These are phyloP conservation scores for Solanum gracilifrons DNA, from an alignment of 257 asterid genomes.

Conservation along the genomic window DNA sequence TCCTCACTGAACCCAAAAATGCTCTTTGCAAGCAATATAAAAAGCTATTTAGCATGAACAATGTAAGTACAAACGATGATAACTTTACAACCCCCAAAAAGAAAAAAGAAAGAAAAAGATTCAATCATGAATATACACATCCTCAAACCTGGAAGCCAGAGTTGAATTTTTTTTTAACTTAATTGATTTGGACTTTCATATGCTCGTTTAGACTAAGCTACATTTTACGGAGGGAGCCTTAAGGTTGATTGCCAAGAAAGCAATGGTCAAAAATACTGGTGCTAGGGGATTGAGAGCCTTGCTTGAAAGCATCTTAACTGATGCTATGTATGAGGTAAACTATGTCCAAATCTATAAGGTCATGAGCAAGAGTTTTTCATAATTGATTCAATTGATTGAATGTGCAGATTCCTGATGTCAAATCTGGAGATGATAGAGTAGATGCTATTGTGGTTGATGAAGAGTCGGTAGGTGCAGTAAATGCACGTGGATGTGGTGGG, in stretches of 20 bases:
- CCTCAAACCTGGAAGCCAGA: neutral
- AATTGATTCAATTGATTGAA: neutral
- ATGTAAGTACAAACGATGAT: constrained; percentile 37
- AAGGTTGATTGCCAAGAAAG: constrained; percentile 55
- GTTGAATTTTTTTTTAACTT: neutral
- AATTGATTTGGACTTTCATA: neutral
- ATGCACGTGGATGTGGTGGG: constrained; percentile 60
- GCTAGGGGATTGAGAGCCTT: constrained; percentile 90
- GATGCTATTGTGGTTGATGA: constrained; percentile 78
- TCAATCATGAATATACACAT: neutral
- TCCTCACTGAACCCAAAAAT: constrained; percentile 75
- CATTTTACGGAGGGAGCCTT: constrained; percentile 71
- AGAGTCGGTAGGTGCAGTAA: constrained; percentile 54
- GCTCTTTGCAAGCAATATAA: constrained; percentile 90
- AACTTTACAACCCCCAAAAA: neutral
- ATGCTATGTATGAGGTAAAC: constrained; percentile 88
- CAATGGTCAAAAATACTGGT: constrained; percentile 79
- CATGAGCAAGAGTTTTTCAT: neutral
- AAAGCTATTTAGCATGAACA: constrained; percentile 74
- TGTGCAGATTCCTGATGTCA: constrained; percentile 66
- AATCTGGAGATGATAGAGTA: constrained; percentile 47
- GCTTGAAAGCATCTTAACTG: constrained; percentile 70
- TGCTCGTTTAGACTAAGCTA: constrained; percentile 46
- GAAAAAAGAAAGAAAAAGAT: neutral
- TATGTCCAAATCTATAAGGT: neutral